These are phyloP conservation scores for Macrophomina tecta DNA, from an alignment of 2,329 filamentous ascomycete species.

Conservation along the genomic window DNA sequence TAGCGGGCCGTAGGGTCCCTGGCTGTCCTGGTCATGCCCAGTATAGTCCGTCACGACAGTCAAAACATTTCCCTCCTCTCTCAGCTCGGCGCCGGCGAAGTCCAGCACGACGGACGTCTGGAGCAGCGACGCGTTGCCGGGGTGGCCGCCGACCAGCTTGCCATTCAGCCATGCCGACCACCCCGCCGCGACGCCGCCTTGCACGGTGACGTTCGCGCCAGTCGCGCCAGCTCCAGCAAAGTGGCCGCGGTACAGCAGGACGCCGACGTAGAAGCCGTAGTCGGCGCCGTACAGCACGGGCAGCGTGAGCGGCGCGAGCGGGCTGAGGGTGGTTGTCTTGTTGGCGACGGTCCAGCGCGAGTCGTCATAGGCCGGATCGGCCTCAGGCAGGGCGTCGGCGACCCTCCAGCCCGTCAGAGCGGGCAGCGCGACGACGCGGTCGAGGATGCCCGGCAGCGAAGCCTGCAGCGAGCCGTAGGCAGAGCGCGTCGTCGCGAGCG, in stretches of 20 bases:
- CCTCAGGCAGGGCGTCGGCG: slow-evolving; percentile 58
- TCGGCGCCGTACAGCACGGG: slow-evolving; percentile 51
- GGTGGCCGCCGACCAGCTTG: slow-evolving; percentile 60
- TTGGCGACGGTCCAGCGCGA: slow-evolving; percentile 52
- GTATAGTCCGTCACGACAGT: slow-evolving; percentile 66
- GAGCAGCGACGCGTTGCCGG: slow-evolving; percentile 55
- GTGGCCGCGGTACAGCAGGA: slow-evolving; percentile 50
- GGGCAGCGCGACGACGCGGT: slow-evolving; percentile 41
- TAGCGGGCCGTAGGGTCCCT: slow-evolving; percentile 55
- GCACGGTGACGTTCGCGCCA: slow-evolving; percentile 57
- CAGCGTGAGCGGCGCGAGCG: slow-evolving; percentile 45
- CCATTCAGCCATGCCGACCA: slow-evolving; percentile 66
- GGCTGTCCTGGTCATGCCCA: slow-evolving; percentile 62
- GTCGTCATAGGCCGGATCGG: slow-evolving; percentile 51
- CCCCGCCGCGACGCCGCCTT: slow-evolving; percentile 62
- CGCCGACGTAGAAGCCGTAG: slow-evolving; percentile 51
- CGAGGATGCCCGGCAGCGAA: not conserved
- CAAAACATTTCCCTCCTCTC: slow-evolving; percentile 52
- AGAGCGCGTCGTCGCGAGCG: slow-evolving; percentile 39
- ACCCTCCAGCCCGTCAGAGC: slow-evolving; percentile 54
- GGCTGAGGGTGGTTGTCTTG: slow-evolving; percentile 40
- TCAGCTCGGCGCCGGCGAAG: slow-evolving; percentile 57
- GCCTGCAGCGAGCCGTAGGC: slow-evolving; percentile 40
- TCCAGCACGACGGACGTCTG: slow-evolving; percentile 52
- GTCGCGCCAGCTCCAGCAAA: slow-evolving; percentile 45